Conservation (phyloP, 257 asterid genomes). For the Fraxinus americana region DNA sequence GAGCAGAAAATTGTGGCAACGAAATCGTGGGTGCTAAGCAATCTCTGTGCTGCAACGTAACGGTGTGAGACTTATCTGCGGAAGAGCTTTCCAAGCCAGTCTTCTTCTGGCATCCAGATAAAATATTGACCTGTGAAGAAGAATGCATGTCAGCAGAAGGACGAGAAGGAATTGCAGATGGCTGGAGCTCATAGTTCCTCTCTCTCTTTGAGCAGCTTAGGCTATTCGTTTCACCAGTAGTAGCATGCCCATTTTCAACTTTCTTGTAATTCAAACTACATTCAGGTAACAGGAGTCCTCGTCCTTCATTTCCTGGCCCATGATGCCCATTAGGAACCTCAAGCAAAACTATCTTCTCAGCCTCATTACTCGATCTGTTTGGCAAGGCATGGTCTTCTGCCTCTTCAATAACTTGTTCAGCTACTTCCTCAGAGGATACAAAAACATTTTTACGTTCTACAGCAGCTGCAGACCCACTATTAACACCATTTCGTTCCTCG, state of each 20-base stretch:
- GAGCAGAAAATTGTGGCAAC: constrained; percentile 44
- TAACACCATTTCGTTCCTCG: constrained; percentile 29
- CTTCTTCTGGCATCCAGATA: constrained; percentile 38
- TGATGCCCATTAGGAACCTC: constrained; percentile 37
- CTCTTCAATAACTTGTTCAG: constrained; percentile 32
- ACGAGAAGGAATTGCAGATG: constrained; percentile 26
- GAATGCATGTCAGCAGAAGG: constrained; percentile 31
- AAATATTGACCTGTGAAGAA: constrained; percentile 28
- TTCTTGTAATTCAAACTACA: constrained; percentile 27
- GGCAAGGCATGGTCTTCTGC: constrained; percentile 29
- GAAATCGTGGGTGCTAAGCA: constrained; percentile 39
- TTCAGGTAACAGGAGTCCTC: constrained; percentile 29
- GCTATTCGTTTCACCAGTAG: constrained; percentile 33
- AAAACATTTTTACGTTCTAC: constrained; percentile 26
- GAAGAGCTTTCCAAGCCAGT: constrained; percentile 36
- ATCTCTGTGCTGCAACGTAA: constrained; percentile 36
- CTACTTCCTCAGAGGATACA: constrained; percentile 30
- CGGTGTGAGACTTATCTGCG: constrained; percentile 32
- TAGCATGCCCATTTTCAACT: constrained; percentile 29
- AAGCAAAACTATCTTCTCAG: constrained; percentile 29
- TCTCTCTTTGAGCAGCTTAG: constrained; percentile 28
- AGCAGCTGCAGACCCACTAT: constrained; percentile 24
- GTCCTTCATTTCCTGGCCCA: constrained; percentile 32
- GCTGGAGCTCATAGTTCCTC: constrained; percentile 27
- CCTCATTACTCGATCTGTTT: constrained; percentile 26